phyloP scores from a whole-genome alignment of 306 rosid species.

The Gynostemma pentaphyllum region DNA sequence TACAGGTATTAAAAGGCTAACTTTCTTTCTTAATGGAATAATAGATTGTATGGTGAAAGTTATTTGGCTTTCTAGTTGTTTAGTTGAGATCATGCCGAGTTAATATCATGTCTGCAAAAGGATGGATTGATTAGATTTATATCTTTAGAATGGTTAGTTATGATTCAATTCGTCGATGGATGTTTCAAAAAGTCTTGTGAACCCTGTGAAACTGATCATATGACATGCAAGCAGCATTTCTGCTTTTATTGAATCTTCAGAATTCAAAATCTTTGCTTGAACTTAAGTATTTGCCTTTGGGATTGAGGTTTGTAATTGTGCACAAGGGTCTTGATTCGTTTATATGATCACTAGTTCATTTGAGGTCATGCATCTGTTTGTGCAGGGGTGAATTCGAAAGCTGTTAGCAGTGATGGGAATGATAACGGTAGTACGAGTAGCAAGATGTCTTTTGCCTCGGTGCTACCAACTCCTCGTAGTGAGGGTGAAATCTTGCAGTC shows the following conservation, averaged over 20 bases:
- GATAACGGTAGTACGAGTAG: conserved; percentile 14
- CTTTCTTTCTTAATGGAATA: not conserved
- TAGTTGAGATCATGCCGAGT: not conserved
- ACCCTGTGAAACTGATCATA: not conserved
- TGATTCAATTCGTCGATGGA: not conserved
- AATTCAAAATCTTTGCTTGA: not conserved
- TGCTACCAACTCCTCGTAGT: conserved; percentile 20
- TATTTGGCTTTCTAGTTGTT: conserved; percentile 4
- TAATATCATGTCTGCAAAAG: not conserved
- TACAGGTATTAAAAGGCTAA: conserved; percentile 18
- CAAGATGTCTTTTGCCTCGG: conserved; percentile 14
- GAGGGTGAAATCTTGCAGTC: conserved; percentile 45
- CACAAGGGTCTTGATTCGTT: not conserved
- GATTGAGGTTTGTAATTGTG: not conserved
- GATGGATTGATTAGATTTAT: not conserved
- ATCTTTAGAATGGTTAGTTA: not conserved
- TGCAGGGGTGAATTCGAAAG: conserved; percentile 37
- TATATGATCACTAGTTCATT: not conserved
- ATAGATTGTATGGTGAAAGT: not conserved
- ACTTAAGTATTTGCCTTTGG: not conserved
- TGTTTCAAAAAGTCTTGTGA: not conserved
- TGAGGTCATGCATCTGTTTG: not conserved
- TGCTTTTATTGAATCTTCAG: conserved; percentile 1
- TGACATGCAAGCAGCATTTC: not conserved
- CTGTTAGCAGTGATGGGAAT: conserved; percentile 17